Evolutionary conservation across 2,329 filamentous ascomycete genomes (phyloP).

Genomic region (Fusarium drepaniforme): DNA sequence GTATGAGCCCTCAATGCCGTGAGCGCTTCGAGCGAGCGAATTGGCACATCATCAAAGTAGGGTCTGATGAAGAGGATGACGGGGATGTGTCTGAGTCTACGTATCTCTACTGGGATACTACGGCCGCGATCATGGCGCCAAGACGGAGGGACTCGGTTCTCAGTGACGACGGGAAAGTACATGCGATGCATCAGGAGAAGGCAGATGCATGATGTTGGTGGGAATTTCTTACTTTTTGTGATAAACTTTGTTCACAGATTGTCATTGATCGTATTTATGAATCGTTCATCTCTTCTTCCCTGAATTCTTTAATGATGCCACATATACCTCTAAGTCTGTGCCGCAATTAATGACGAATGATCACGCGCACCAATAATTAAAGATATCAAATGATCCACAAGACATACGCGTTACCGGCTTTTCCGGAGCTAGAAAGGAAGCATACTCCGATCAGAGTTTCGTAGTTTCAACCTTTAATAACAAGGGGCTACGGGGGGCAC

Average conservation of each 20-base stretch:
- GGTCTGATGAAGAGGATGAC: slow-evolving; percentile 9
- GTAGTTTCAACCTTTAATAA: slow-evolving; percentile 1
- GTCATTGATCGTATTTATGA: background rate
- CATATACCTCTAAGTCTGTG: background rate
- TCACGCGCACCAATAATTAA: background rate
- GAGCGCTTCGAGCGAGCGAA: slow-evolving; percentile 54
- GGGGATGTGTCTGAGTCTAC: slow-evolving; percentile 19
- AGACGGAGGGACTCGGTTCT: slow-evolving; percentile 27
- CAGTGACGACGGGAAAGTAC: slow-evolving; percentile 27
- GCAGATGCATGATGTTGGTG: background rate
- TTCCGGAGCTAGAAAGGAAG: background rate
- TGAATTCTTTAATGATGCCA: background rate
- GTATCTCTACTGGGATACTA: slow-evolving; percentile 27
- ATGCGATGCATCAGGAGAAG: slow-evolving; percentile 33
- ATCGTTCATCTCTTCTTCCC: background rate
- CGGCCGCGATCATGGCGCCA: slow-evolving; percentile 31
- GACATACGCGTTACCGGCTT: background rate
- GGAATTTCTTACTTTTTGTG: background rate
- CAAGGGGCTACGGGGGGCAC: background rate
- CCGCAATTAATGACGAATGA: background rate
- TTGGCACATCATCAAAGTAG: slow-evolving; percentile 46
- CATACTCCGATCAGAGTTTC: background rate
- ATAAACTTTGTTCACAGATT: background rate
- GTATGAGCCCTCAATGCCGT: slow-evolving; percentile 57
- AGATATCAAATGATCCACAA: background rate